Evolutionary conservation across 2,329 filamentous ascomycete genomes (phyloP).

Genomic region (Colletotrichum viniferum): DNA sequence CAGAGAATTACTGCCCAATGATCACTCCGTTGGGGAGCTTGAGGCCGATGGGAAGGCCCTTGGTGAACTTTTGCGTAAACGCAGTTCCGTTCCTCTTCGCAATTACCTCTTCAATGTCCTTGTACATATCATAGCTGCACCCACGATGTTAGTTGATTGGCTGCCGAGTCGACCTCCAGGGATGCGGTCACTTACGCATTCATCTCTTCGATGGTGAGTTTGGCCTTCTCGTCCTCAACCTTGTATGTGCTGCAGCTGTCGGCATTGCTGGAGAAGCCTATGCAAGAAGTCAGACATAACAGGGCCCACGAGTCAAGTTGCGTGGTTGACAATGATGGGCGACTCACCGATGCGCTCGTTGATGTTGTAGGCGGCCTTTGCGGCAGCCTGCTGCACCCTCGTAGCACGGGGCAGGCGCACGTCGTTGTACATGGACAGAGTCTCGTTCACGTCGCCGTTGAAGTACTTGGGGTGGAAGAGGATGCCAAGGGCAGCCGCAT

Average conservation of each 20-base stretch:
- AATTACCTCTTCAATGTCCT: constrained; percentile 56
- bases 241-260: constrained; percentile 57
- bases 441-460: constrained; percentile 49
- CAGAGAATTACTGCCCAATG: constrained; percentile 14
- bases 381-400: constrained; percentile 60
- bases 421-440: constrained; percentile 55
- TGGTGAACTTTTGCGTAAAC: constrained; percentile 42
- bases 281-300: neutral
- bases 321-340: neutral
- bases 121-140: constrained; percentile 62
- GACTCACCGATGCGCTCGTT: constrained; percentile 62
- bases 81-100: constrained; percentile 34
- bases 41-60: constrained; percentile 51
- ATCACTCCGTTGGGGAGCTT: constrained; percentile 53
- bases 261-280: constrained; percentile 69
- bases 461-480: constrained; percentile 57
- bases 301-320: neutral
- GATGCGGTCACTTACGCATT: constrained; percentile 54
- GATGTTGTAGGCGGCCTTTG: constrained; percentile 64
- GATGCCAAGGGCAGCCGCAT: constrained; percentile 66
- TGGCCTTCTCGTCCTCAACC: constrained; percentile 64
- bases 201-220: constrained; percentile 73
- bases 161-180: neutral
- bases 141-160: neutral
- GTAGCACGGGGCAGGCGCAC: constrained; percentile 59